Evolutionary conservation across 495 filamentous ascomycete genomes (phyloP), one percentile per base, ranked within the genome.

Genomic region (Talaromyces borbonicus): DNA sequence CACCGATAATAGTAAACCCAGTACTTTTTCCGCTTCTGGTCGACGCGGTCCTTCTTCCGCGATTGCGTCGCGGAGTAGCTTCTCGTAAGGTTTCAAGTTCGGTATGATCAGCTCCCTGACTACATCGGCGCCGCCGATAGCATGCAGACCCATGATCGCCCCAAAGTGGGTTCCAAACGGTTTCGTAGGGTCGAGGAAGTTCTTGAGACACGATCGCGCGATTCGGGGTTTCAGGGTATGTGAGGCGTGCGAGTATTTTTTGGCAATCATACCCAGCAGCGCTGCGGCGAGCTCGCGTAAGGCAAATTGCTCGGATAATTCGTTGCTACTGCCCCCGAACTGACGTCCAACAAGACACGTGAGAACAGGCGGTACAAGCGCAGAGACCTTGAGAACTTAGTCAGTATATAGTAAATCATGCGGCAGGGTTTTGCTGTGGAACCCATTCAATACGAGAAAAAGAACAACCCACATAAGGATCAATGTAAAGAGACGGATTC

Each of bases 321-420:
- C 67, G 15, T 58, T 51, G 19, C 58, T 62, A 15, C 59, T 52
- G 25, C 66, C 69, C 46, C 87, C 88, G 4, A 96, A 77, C 48
- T 87, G 84, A 48, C 87, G 85, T 16, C 86, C 88, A 50, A 95
- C 74, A 23, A 95, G 73, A 57, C 93, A 97, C 9, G 92, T 98
- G 33, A 97, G 73, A 25, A 94, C 83, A 0, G 92, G 79, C 2
- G 90, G 86, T n/a, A 89, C 77, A 22, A 97, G 74, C 9, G 85
- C 74, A n/a, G 83, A 78, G 25, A 83, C 59, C 74, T 78, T n/a
- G n/a, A n/a, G n/a, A n/a, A n/a, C n/a, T n/a, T n/a, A n/a, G n/a
- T n/a, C n/a, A n/a, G n/a, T n/a, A n/a, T n/a, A n/a, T n/a, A n/a
- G n/a, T n/a, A 32, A 14, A 43, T 24, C 26, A 22, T 22, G 5